Conservation (phyloP, 1,139 yeast genomes). For the Taphrina populina region DNA sequence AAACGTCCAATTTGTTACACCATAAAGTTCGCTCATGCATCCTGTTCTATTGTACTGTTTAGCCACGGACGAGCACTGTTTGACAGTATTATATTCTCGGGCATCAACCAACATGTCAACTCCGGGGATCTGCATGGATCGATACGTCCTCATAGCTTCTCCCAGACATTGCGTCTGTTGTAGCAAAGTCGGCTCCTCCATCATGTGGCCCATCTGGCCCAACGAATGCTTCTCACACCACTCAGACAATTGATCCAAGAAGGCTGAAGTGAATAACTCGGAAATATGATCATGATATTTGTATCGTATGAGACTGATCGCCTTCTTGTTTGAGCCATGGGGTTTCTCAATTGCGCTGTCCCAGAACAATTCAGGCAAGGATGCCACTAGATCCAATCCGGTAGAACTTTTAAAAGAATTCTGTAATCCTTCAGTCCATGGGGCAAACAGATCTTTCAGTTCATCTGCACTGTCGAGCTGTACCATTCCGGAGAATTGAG, state of each 20-base stretch:
- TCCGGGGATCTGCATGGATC: slow-evolving; percentile 30
- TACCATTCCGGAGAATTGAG: slow-evolving; percentile 24
- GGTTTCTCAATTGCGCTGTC: not conserved
- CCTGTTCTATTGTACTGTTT: slow-evolving; percentile 26
- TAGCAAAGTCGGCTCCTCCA: slow-evolving; percentile 29
- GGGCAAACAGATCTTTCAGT: slow-evolving; percentile 19
- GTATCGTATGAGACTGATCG: slow-evolving; percentile 20
- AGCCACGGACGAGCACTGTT: slow-evolving; percentile 27
- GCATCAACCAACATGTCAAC: slow-evolving; percentile 29
- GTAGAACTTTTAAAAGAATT: not conserved
- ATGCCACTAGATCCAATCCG: slow-evolving; percentile 14
- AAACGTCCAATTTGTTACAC: slow-evolving; percentile 28
- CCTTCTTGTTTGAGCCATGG: not conserved
- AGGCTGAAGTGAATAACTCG: slow-evolving; percentile 19
- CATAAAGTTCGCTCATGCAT: slow-evolving; percentile 27
- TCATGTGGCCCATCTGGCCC: slow-evolving; percentile 32
- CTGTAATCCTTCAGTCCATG: slow-evolving; percentile 23
- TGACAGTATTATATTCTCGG: slow-evolving; percentile 29
- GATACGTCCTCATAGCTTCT: slow-evolving; percentile 24
- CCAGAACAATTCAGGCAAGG: slow-evolving; percentile 29
- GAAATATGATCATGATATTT: slow-evolving; percentile 21
- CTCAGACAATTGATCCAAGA: slow-evolving; percentile 15
- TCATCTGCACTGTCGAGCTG: slow-evolving; percentile 9
- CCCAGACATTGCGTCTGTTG: slow-evolving; percentile 30
- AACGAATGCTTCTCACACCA: slow-evolving; percentile 25